These are phyloP conservation scores for Agaricales sp. DNA, from an alignment of 1,284 basidiomycete species.

Conservation along the genomic window DNA sequence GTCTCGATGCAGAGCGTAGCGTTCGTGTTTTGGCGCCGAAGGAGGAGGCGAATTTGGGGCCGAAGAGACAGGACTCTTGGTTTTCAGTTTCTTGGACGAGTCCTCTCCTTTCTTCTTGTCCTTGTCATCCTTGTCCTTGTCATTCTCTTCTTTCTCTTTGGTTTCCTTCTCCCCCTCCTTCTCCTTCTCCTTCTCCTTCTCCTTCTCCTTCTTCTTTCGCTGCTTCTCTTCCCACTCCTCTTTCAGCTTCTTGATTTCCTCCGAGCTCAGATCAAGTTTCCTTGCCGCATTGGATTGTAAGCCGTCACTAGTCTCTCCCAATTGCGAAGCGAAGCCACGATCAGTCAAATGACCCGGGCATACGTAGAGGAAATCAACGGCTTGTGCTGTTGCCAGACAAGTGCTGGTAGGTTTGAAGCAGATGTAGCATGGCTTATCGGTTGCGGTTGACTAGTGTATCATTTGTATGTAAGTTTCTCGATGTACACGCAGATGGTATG, in stretches of 20 bases:
- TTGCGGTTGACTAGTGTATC: conserved; percentile 46
- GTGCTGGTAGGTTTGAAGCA: conserved; percentile 66
- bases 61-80: conserved; percentile 13
- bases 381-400: conserved; percentile 65
- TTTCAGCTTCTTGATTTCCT: conserved; percentile 67
- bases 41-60: conserved; percentile 18
- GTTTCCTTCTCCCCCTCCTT: conserved; percentile 28
- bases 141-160: conserved; percentile 22
- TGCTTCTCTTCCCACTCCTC: conserved; percentile 77
- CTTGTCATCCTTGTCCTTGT: conserved; percentile 20
- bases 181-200: conserved; percentile 38
- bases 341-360: conserved; percentile 63
- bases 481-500: too few species aligned
- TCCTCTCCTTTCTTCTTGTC: conserved; percentile 17
- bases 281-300: conserved; percentile 22
- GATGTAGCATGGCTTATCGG: conserved; percentile 58
- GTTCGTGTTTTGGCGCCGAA: conserved; percentile 33
- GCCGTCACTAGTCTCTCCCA: conserved; percentile 32
- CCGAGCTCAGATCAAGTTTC: conserved; percentile 39
- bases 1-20: conserved; percentile 47
- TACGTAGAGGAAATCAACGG: conserved; percentile 67
- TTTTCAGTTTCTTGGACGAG: conserved; percentile 17
- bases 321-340: conserved; percentile 53
- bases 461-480: too few species aligned
- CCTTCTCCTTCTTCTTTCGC: conserved; percentile 39